These are phyloP conservation scores for Purpureocillium lavendulum DNA, from an alignment of 2,329 filamentous ascomycete species.

Conservation along the genomic window DNA sequence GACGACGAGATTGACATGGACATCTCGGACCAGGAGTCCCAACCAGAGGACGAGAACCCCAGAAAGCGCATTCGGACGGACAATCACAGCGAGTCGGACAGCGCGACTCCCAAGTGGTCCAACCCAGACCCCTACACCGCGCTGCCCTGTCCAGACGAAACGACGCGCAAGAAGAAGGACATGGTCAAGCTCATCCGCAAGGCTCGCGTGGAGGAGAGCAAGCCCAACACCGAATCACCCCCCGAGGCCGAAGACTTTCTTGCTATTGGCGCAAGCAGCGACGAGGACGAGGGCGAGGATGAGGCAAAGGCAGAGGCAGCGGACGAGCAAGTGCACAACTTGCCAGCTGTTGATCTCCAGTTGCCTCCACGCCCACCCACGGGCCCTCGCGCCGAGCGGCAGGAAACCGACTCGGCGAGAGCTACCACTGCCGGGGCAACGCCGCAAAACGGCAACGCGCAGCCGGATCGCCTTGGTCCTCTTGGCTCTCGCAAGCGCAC, in stretches of 20 bases:
- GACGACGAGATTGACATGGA: slow-evolving; percentile 59
- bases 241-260: slow-evolving; percentile 76
- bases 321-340: slow-evolving; percentile 7
- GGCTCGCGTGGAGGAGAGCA: slow-evolving; percentile 57
- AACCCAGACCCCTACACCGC: slow-evolving; percentile 93
- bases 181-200: slow-evolving; percentile 90
- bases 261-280: slow-evolving; percentile 64
- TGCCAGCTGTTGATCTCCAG: background rate
- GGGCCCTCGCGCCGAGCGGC: slow-evolving; percentile 8
- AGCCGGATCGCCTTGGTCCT: slow-evolving; percentile 27
- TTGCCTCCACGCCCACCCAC: slow-evolving; percentile 11
- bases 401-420: slow-evolving; percentile 9
- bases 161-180: slow-evolving; percentile 67
- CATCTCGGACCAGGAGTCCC: slow-evolving; percentile 33
- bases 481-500: slow-evolving; percentile 68
- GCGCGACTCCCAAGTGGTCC: slow-evolving; percentile 70
- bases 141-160: slow-evolving; percentile 70
- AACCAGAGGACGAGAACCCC: slow-evolving; percentile 27
- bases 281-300: slow-evolving; percentile 30
- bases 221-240: slow-evolving; percentile 39
- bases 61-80: slow-evolving; percentile 24
- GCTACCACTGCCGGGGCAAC: slow-evolving; percentile 6
- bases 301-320: slow-evolving; percentile 13
- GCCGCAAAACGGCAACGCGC: no score
- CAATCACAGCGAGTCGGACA: slow-evolving; percentile 23